Conservation (phyloP, 2,329 filamentous ascomycete genomes). For the Colletotrichum tropicale region DNA sequence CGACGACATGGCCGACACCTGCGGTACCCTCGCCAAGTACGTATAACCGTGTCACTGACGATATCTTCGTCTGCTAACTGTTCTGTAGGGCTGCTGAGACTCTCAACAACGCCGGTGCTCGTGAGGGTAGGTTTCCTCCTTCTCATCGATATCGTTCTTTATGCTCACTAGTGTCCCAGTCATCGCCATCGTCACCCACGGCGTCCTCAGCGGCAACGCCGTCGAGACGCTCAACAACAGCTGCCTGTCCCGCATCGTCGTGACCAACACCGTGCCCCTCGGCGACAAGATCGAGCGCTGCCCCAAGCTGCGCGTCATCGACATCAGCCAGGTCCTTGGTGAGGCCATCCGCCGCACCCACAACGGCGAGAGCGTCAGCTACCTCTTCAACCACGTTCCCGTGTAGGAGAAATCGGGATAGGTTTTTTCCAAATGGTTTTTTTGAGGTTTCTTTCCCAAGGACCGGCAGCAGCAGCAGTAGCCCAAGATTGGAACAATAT, state of each 20-base stretch:
- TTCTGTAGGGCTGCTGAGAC: constrained; percentile 12
- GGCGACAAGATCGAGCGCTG: constrained; percentile 81
- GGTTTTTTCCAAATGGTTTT: not conserved
- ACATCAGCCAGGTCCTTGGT: constrained; percentile 85
- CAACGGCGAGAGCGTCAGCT: constrained; percentile 65
- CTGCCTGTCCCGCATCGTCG: constrained; percentile 77
- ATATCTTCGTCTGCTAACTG: not conserved
- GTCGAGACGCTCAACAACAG: constrained; percentile 86
- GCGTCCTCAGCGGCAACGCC: constrained; percentile 86
- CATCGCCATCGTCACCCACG: constrained; percentile 94
- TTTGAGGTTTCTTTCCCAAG: not conserved
- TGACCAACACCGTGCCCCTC: constrained; percentile 72
- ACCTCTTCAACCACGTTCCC: constrained; percentile 58
- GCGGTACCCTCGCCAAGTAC: constrained; percentile 83
- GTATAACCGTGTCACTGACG: constrained; percentile 44
- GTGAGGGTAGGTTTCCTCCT: not conserved
- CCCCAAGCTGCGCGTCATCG: constrained; percentile 85
- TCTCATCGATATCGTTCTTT: not conserved
- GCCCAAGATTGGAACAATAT: not conserved
- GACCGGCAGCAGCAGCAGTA: not conserved
- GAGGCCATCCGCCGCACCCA: constrained; percentile 63
- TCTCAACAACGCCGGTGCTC: constrained; percentile 11
- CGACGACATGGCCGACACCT: constrained; percentile 98
- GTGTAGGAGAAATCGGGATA: constrained; percentile 4
- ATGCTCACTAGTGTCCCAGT: constrained; percentile 36